phyloP scores from a whole-genome alignment of 805 yeast species.

The Hemisphaericaspora nanyangensis region DNA sequence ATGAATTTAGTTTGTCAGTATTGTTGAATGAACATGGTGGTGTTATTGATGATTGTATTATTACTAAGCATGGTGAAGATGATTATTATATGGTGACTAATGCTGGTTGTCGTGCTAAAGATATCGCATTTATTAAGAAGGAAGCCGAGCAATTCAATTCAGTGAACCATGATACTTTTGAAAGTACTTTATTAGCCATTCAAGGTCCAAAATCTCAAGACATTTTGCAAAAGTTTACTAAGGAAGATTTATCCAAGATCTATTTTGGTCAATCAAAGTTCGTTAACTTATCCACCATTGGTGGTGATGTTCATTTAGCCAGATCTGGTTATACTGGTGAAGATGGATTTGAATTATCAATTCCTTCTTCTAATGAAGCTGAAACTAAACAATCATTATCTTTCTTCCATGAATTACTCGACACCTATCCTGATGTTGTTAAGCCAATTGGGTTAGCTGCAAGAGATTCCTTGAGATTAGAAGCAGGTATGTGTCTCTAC shows the following conservation, averaged over 20 bases:
- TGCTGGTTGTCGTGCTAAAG: constrained; percentile 91
- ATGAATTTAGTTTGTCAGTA: constrained; percentile 72
- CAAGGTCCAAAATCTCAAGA: constrained; percentile 89
- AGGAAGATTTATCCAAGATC: constrained; percentile 52
- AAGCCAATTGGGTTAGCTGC: constrained; percentile 97
- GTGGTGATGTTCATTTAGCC: constrained; percentile 65
- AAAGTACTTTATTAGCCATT: constrained; percentile 77
- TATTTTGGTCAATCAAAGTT: constrained; percentile 70
- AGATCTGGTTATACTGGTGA: constrained; percentile 98
- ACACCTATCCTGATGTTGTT: constrained; percentile 49
- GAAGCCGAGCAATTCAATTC: constrained; percentile 43
- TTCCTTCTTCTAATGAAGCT: constrained; percentile 46
- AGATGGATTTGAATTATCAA: constrained; percentile 93
- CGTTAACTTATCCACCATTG: constrained; percentile 33
- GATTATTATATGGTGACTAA: constrained; percentile 87
- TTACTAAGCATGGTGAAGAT: constrained; percentile 77
- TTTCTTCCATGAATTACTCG: constrained; percentile 59
- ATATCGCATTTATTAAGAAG: constrained; percentile 55
- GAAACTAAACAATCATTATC: constrained; percentile 45
- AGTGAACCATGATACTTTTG: constrained; percentile 46
- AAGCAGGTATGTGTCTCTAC: constrained; percentile 97
- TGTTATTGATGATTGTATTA: constrained; percentile 89
- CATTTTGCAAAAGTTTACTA: constrained; percentile 61
- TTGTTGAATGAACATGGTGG: constrained; percentile 70
- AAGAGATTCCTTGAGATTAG: constrained; percentile 89